Evolutionary conservation across 768 basidiomycete species (phyloP), one percentile per base, ranked within the genome.

Genomic region (Kwoniella dejecticola): DNA sequence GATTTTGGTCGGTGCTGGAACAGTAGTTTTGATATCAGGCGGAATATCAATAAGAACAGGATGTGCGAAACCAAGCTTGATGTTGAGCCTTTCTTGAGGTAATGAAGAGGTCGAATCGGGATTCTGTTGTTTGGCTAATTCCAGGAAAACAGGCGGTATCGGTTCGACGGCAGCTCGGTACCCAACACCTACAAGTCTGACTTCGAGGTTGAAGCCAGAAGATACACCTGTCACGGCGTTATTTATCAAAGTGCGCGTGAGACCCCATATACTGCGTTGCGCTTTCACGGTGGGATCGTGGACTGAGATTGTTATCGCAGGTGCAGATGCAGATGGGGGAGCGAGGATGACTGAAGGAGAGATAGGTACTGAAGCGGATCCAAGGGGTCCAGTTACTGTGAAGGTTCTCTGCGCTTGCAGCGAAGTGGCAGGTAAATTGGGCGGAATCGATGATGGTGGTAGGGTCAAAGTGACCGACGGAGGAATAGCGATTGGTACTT

Each of bases 1-100:
- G 59, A 97, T 91, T 80, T 89, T 89, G 1, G 91, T 96, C 6
- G 95, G 85, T 21, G 82, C 81, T 24, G 90, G 88, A 19, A 91
- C 88, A 66, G 90, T 86, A 8, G 85, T 88, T 57, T 85, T 86
- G 77, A 98, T 90, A 75, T 89, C 83, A 15, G 84, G 76, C 19
- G 95, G 95, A 48, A 99, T 85, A 24, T 89, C 86, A 33, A 95
- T 85, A 67, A 84, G 84, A 27, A 97, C 88, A 23, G 88, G 83
- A 81, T 97, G 94, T 38, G 92, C 90, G 79, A 88, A 91, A 1
- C 95, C 94, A 13, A 98, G 84, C 80, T 94, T 94, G 85, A 98
- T 87, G 77, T 88, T 90, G 53, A 98, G 80, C 10, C 77, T 66
- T 15, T 77, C 62, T 1, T 63, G 57, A 38, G 71, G 71, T 2